Evolutionary conservation across 129 eudicot genomes (phyloP).

Genomic region (Heracleum sosnowskyi): DNA sequence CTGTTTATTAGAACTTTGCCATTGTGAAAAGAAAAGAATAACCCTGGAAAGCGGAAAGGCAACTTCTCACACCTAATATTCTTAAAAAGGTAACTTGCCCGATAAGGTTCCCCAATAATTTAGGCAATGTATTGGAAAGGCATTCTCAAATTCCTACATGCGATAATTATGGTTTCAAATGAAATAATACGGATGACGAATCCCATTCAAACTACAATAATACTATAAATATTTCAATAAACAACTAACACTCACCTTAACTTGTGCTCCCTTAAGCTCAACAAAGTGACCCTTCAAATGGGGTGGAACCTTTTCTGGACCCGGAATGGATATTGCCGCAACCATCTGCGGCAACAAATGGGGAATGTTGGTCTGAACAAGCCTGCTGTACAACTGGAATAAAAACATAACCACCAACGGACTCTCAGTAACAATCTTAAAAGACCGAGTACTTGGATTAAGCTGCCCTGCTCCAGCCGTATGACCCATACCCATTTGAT

Average conservation of each 20-base stretch:
- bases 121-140: neutral
- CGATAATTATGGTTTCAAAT: neutral
- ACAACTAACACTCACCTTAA: conserved; percentile 51
- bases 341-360: conserved; percentile 91
- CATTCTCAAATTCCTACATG: neutral
- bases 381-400: conserved; percentile 89
- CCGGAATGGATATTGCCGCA: conserved; percentile 84
- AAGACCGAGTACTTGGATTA: conserved; percentile 90
- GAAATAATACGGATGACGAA: neutral
- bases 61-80: neutral
- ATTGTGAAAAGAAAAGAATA: neutral
- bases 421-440: conserved; percentile 94
- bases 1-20: neutral
- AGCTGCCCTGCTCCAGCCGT: conserved; percentile 59
- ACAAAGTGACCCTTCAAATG: conserved; percentile 81
- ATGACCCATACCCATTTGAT: conserved; percentile 74
- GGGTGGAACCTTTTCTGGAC: conserved; percentile 91
- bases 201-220: neutral
- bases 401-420: conserved; percentile 97
- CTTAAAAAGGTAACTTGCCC: neutral
- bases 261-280: conserved; percentile 98
- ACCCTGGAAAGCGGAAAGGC: neutral
- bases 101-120: neutral
- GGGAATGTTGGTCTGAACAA: conserved; percentile 96
- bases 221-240: neutral